Evolutionary conservation across 495 filamentous ascomycete genomes (phyloP).

Genomic region (Lophiostoma macrostomum): DNA sequence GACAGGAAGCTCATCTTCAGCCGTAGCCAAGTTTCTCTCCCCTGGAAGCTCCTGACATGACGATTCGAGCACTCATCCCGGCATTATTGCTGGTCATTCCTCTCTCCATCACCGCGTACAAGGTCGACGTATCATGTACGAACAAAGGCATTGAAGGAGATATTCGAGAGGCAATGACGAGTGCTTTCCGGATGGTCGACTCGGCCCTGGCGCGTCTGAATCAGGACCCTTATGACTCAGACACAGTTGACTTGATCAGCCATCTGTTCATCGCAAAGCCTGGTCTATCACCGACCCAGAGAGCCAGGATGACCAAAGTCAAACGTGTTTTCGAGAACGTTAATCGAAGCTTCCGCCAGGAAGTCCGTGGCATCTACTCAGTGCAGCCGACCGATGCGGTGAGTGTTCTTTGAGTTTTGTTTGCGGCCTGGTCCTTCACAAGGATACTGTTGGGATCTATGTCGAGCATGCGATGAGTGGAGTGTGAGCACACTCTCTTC

Average conservation of each 20-base stretch:
- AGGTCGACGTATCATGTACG: conserved; percentile 2
- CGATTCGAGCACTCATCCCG: neutral
- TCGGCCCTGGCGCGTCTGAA: neutral
- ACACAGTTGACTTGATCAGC: neutral
- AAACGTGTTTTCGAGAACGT: neutral
- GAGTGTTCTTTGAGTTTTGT: too few species aligned
- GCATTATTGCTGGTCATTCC: neutral
- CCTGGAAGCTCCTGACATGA: too few species aligned
- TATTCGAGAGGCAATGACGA: neutral
- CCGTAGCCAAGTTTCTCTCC: too few species aligned
- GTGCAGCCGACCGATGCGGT: too few species aligned
- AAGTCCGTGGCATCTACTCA: too few species aligned
- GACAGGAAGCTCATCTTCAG: too few species aligned
- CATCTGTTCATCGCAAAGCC: neutral
- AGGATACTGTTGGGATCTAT: too few species aligned
- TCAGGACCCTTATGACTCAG: neutral
- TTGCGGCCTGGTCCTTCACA: too few species aligned
- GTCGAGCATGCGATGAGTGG: too few species aligned
- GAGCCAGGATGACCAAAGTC: neutral
- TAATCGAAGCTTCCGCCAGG: too few species aligned
- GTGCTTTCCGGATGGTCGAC: conserved; percentile 1
- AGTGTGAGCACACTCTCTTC: too few species aligned
- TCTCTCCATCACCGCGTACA: neutral
- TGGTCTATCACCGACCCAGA: neutral
- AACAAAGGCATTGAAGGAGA: neutral